phyloP scores from a whole-genome alignment of 345 rosid species.

The Geranium rotundifolium region DNA sequence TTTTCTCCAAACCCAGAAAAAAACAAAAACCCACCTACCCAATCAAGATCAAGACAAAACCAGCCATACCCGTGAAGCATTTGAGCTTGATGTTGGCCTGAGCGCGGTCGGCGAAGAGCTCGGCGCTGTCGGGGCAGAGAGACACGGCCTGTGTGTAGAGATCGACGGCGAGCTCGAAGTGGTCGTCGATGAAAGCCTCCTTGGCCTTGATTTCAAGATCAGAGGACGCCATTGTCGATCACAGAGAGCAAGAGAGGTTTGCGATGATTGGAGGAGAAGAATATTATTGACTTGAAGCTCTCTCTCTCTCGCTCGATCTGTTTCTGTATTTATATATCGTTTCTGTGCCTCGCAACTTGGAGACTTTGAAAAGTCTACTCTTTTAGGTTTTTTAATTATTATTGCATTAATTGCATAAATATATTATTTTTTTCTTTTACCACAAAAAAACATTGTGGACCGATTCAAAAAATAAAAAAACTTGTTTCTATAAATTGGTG shows the following conservation, averaged over 20 bases:
- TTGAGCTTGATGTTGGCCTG: slow-evolving; percentile 80
- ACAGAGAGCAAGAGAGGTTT: slow-evolving; percentile 4
- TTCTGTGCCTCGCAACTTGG: not conserved
- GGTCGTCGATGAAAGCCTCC: slow-evolving; percentile 83
- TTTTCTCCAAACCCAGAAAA: not conserved
- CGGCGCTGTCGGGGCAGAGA: slow-evolving; percentile 52
- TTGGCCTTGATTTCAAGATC: slow-evolving; percentile 63
- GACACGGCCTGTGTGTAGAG: slow-evolving; percentile 70
- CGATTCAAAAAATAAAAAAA: no score
- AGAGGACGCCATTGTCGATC: slow-evolving; percentile 38
- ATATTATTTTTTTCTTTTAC: no score
- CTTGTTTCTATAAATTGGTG: no score
- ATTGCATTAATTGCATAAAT: no score
- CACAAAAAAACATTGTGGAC: no score
- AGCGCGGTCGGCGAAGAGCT: slow-evolving; percentile 76
- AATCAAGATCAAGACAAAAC: no score
- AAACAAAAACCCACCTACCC: not conserved
- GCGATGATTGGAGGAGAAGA: not conserved
- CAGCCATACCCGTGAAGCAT: slow-evolving; percentile 45
- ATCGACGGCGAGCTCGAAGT: slow-evolving; percentile 70
- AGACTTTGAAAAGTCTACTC: not conserved
- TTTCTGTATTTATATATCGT: not conserved
- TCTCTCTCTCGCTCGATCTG: not conserved
- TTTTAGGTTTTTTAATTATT: no score
- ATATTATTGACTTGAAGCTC: slow-evolving; percentile 1